Conservation (phyloP, 1,139 yeast genomes). For the Sugiyamaella grinbergsii region DNA sequence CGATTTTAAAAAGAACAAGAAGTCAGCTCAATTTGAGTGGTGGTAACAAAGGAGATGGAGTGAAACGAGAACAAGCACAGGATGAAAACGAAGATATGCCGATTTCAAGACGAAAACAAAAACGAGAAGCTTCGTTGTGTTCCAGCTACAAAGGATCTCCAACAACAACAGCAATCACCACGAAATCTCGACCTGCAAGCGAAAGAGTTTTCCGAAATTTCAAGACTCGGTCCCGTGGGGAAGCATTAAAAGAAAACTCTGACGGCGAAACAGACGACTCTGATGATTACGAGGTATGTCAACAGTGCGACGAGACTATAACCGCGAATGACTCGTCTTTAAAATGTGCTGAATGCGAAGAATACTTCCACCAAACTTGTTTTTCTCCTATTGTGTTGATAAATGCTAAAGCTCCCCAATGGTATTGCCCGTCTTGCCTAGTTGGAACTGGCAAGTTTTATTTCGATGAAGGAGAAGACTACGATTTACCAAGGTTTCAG, state of each 20-base stretch:
- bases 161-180: not conserved
- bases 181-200: not conserved
- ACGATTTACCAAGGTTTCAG: conserved; percentile 62
- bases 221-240: conserved; percentile 45
- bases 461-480: conserved; percentile 72
- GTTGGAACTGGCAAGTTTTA: conserved; percentile 90
- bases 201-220: not conserved
- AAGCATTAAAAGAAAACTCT: conserved; percentile 45
- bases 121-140: not conserved
- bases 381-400: conserved; percentile 47
- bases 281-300: conserved; percentile 5
- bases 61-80: not conserved
- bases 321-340: conserved; percentile 2
- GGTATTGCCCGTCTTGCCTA: conserved; percentile 84
- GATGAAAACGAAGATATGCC: conserved; percentile 28
- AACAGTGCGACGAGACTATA: not conserved
- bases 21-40: not conserved
- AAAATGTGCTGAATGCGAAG: conserved; percentile 57
- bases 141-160: not conserved
- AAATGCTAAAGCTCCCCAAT: conserved; percentile 49
- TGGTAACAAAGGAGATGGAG: conserved; percentile 23
- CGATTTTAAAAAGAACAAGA: conserved; percentile 8
- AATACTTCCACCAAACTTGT: conserved; percentile 66
- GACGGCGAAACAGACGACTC: conserved; percentile 1
- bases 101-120: conserved; percentile 45